Conservation (phyloP, 148 eudicot species). For the Rheum nobile region DNA sequence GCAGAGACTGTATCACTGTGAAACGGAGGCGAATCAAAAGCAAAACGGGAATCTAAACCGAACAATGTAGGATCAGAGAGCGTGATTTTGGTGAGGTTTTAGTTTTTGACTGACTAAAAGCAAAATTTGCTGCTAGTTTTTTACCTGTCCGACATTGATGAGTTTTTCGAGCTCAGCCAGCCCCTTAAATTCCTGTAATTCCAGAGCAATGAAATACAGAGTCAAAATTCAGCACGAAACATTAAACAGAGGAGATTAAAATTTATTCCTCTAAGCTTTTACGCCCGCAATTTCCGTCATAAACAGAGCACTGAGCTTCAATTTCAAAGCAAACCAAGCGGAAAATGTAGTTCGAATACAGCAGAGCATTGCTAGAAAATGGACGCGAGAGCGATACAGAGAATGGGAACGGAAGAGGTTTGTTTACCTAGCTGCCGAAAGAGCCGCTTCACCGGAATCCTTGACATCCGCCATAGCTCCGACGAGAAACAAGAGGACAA, state of each 20-base stretch:
- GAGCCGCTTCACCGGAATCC: not conserved
- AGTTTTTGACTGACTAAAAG: not conserved
- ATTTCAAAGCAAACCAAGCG: too few species aligned
- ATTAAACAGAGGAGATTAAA: not conserved
- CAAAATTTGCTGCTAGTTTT: not conserved
- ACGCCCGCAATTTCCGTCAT: not conserved
- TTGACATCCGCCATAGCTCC: not conserved
- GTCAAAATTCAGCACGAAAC: not conserved
- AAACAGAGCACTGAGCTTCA: not conserved
- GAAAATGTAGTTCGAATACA: too few species aligned
- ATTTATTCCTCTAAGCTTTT: not conserved
- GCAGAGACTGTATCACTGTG: not conserved
- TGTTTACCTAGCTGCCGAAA: not conserved
- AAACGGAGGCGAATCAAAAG: not conserved
- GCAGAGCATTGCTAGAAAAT: not conserved
- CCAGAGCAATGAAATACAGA: not conserved
- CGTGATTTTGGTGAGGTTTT: not conserved
- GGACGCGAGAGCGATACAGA: too few species aligned
- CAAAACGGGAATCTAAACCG: not conserved
- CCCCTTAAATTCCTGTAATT: not conserved
- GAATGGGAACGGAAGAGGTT: not conserved
- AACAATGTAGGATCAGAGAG: not conserved
- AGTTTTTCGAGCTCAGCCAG: not conserved
- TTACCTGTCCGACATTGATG: slow-evolving; percentile 1
- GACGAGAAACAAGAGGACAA: not conserved